phyloP scores from a whole-genome alignment of 2,329 filamentous ascomycete species.

The Colletotrichum sp. region DNA sequence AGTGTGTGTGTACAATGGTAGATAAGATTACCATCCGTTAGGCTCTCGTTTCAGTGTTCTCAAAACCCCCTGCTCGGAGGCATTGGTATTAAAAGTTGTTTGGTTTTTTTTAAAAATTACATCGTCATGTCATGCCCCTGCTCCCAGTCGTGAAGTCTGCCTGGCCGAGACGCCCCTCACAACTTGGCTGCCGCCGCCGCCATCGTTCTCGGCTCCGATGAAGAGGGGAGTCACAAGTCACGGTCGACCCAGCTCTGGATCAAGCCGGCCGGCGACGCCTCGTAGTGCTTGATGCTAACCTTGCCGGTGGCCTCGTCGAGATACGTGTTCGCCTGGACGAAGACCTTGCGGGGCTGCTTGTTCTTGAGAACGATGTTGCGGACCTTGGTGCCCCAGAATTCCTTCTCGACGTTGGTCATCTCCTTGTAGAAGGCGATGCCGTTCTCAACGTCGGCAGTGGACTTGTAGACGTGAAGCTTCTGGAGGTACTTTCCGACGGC shows the following conservation, averaged over 20 bases:
- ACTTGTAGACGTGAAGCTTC: slow-evolving; percentile 92
- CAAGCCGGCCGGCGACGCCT: slow-evolving; percentile 79
- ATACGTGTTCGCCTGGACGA: slow-evolving; percentile 91
- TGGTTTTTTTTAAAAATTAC: background rate
- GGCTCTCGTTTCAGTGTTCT: background rate
- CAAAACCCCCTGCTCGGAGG: background rate
- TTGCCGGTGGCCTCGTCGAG: slow-evolving; percentile 71
- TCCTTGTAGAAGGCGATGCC: slow-evolving; percentile 83
- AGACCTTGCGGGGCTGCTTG: slow-evolving; percentile 87
- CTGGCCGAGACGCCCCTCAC: background rate
- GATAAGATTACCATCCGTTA: background rate
- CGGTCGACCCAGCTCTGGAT: slow-evolving; percentile 82
- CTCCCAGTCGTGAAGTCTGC: background rate
- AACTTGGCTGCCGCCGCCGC: background rate
- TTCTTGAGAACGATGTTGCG: slow-evolving; percentile 76
- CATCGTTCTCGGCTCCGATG: background rate
- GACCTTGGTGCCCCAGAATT: slow-evolving; percentile 84
- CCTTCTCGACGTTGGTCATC: slow-evolving; percentile 81
- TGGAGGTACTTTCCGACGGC: slow-evolving; percentile 88
- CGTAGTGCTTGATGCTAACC: slow-evolving; percentile 85
- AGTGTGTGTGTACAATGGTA: background rate
- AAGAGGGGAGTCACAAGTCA: slow-evolving; percentile 28
- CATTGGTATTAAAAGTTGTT: background rate
- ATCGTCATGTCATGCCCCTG: background rate
- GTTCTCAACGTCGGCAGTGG: slow-evolving; percentile 80